Evolutionary conservation across 306 rosid species (phyloP), one percentile per base, ranked within the genome.

Genomic region (Gleditsia sinensis): DNA sequence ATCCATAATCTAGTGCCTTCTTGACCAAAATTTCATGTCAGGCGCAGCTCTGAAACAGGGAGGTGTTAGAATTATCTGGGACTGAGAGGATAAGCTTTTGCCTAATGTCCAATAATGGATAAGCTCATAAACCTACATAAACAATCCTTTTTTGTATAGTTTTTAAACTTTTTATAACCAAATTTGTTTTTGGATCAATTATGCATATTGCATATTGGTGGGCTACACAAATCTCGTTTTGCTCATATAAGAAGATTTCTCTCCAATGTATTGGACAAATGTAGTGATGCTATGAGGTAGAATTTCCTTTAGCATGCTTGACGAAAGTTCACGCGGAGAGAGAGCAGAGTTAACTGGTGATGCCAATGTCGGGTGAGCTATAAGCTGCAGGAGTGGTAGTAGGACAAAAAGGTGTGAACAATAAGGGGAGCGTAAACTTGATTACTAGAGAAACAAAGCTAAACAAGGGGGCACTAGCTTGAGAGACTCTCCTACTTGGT

Each of bases 1-100:
- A 60, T 68, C 74, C 65, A 60, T 60, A 61, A 85, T 82, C 78
- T 60, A 80, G 24, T 78, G 78, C 69, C 57, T 72, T 10, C 60
- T 79, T 82, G 87, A 88, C 90, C 69, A 57, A 3, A 74, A 74
- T 67, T 76, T 79, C 76, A 79, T 57, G 62, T 81, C 83, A 36
- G 49, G 51, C 23, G 59, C 46, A 61, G 16, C 77, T 16, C 28
- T 53, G 58, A 51, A 67, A 67, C 24, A 67, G 34, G 48, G 45
- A n/a, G n/a, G 42, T 79, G 77, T 71, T 34, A 70, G 68, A 69
- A 56, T 48, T 43, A 61, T 61, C 60, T 54, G 45, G 66, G 72
- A 2, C 70, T n/a, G 5, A 72, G 53, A 55, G 56, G 68, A 62
- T 30, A 54, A 71, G 67, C 61, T 40, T 73, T 68, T 75, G 28